Evolutionary conservation across 345 rosid species (phyloP).

Genomic region (Clausena lansium): DNA sequence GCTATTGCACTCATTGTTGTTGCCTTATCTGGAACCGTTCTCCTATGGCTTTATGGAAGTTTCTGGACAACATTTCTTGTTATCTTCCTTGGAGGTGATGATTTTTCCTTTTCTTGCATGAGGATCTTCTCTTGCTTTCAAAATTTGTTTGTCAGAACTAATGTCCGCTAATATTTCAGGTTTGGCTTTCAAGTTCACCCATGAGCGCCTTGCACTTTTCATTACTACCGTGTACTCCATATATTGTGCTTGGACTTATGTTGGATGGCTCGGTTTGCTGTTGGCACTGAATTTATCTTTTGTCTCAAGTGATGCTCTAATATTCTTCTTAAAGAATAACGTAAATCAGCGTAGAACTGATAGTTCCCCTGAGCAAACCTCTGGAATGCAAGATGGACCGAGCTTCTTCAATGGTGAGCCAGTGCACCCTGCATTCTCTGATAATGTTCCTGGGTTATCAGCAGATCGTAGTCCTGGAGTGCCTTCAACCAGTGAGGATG

Average conservation of each 20-base stretch:
- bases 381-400: conserved; percentile 45
- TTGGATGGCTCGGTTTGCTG: conserved; percentile 84
- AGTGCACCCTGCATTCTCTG: conserved; percentile 52
- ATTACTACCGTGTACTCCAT: conserved; percentile 62
- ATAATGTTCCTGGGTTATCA: conserved; percentile 54
- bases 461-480: conserved; percentile 71
- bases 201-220: conserved; percentile 69
- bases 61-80: conserved; percentile 78
- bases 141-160: background rate
- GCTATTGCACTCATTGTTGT: conserved; percentile 56
- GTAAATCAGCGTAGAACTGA: conserved; percentile 48
- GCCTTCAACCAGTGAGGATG: conserved; percentile 84
- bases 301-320: conserved; percentile 82
- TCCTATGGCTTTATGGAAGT: conserved; percentile 91
- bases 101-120: conserved; percentile 9
- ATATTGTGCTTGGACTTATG: conserved; percentile 74
- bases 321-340: conserved; percentile 69
- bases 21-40: conserved; percentile 58
- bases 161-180: conserved; percentile 46
- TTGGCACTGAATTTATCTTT: conserved; percentile 85
- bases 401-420: conserved; percentile 45
- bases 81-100: conserved; percentile 66
- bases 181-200: conserved; percentile 58
- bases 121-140: background rate
- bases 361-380: conserved; percentile 38